Conservation (phyloP, 108 stramenopile genomes). For the Fragilariopsis cylindrus region DNA sequence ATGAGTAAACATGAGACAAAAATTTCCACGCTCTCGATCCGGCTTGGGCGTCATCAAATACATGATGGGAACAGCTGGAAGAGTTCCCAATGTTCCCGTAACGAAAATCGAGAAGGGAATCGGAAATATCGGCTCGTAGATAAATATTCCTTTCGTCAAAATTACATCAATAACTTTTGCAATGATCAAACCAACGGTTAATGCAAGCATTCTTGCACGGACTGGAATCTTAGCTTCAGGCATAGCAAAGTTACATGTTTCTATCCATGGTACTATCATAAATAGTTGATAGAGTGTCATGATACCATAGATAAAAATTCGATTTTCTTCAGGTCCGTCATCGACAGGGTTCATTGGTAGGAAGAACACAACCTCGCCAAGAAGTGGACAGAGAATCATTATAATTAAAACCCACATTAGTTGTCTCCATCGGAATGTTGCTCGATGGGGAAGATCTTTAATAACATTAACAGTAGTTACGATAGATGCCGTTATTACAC, state of each 20-base stretch:
- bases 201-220: constrained; percentile 6
- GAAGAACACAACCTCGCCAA: constrained; percentile 23
- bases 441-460: constrained; percentile 16
- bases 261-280: constrained; percentile 16
- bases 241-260: constrained; percentile 30
- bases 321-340: constrained; percentile 15
- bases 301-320: constrained; percentile 24
- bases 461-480: not conserved
- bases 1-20: constrained; percentile 1
- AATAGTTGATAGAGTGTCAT: constrained; percentile 19
- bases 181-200: constrained; percentile 10
- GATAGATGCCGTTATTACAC: not conserved
- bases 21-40: constrained; percentile 1
- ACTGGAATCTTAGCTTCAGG: constrained; percentile 18
- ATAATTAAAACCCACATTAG: constrained; percentile 2
- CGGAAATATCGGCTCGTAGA: constrained; percentile 15
- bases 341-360: constrained; percentile 24
- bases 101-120: constrained; percentile 32
- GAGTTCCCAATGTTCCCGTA: constrained; percentile 7
- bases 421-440: constrained; percentile 21
- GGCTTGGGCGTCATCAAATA: constrained; percentile 15
- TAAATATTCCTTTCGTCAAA: constrained; percentile 21
- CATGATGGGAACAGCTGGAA: constrained; percentile 13
- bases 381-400: constrained; percentile 14
- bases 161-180: constrained; percentile 15